Base-by-base conservation (phyloP, 441 rosid genomes). In the Adansonia gregorii region DNA sequence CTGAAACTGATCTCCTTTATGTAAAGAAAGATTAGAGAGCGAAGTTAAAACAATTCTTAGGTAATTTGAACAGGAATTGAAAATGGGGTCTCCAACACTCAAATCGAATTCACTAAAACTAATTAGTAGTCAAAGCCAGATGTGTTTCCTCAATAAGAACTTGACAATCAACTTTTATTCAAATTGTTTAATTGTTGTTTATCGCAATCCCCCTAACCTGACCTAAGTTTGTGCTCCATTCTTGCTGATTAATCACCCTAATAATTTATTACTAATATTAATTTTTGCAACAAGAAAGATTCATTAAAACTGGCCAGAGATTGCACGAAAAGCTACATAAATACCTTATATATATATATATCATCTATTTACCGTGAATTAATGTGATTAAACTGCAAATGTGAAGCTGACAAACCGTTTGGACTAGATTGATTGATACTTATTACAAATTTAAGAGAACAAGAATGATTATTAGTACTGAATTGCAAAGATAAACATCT, bases 81-180 rank as follows among this genome's bases (percentile, higher is more conserved):
- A 24, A 61, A 11, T 1, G 1, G 2, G 43, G 43, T 39, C 43
- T 39, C 43, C 43, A 39, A 3, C 43, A 39, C 43, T 39, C 43
- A 39, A 39, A 3, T 10, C 7, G 27, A 60, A 39, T 10, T 60
- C 2, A 22, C 20, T 15, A 54, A 15, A 54, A 15, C 58, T 15
- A 54, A 54, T 15, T 15, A 54, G 20, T 14, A 56, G 52, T 15
- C 7, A 10, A 64, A 11, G 60, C n/a, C 17, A 39, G 27, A 22
- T 15, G 17, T 72, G 77, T 76, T 76, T 76, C 78, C 77, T 20
- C 24, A 58, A 48, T 2, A 12, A 65, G 69, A 66, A 12, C 70
- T 72, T 11, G 19, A 27, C 35, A n/a, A 12, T 49, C 20, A 39
- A 39, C 10, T 0, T 60, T 14, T 7, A 22, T 6, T 31, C 3